Percentiles rank a stretch among this genome's conserved stretches.
Evolutionary conservation across 2,329 filamentous ascomycete species (phyloP).

Genomic region (Helotiales sp.): DNA sequence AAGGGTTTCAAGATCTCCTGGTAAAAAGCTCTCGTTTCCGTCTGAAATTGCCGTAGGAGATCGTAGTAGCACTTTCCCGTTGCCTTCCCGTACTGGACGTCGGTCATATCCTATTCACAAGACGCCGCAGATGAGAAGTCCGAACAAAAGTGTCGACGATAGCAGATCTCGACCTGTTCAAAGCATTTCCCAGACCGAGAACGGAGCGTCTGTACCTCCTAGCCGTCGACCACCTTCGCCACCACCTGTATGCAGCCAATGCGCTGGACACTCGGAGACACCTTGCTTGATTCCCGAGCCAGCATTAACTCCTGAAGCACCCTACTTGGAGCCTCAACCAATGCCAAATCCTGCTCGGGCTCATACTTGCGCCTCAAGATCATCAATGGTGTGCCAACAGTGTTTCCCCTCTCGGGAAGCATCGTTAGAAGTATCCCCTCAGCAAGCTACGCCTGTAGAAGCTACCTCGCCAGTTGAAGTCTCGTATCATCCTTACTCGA

Average conservation of each 20-base stretch:
- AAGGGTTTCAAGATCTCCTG: neutral
- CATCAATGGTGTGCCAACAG: conserved; percentile 17
- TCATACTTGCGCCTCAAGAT: conserved; percentile 15
- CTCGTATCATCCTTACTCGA: neutral
- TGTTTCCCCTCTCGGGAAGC: conserved; percentile 8
- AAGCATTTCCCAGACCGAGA: neutral
- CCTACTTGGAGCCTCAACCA: neutral
- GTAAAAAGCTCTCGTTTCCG: conserved; percentile 1
- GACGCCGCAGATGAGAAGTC: conserved; percentile 1
- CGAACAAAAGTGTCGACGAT: conserved; percentile 7
- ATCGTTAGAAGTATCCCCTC: conserved; percentile 5
- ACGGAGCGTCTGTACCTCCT: neutral
- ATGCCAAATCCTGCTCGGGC: neutral
- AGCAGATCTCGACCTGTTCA: neutral
- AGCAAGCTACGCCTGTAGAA: neutral
- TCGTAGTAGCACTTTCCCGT: conserved; percentile 10
- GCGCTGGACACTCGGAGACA: neutral
- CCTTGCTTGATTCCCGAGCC: neutral
- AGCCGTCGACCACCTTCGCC: neutral
- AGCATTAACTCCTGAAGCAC: neutral
- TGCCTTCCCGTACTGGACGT: neutral
- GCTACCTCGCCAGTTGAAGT: neutral
- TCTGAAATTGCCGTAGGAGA: neutral
- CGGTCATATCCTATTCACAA: neutral
- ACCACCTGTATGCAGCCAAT: neutral